A percentile compares a stretch with the other conserved stretches of the same genome.
Conservation (phyloP, 768 basidiomycete species). For the Boletales sp. region DNA sequence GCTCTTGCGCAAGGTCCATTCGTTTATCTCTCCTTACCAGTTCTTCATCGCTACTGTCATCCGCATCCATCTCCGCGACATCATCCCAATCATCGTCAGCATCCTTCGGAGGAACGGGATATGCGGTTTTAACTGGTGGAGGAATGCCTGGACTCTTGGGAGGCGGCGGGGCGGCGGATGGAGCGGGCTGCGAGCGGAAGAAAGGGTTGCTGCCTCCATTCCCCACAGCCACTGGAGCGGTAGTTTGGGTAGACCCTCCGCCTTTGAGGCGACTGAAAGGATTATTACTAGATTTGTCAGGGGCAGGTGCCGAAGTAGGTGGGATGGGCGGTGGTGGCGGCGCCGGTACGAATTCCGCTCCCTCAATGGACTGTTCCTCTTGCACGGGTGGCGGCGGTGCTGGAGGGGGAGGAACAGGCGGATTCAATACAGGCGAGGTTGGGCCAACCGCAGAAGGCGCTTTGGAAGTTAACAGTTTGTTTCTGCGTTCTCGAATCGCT, state of each 20-base stretch:
- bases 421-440: conserved; percentile 17
- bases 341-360: conserved; percentile 31
- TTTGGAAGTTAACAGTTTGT: conserved; percentile 38
- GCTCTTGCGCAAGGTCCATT: conserved; percentile 67
- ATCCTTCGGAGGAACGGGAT: conserved; percentile 57
- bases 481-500: conserved; percentile 32
- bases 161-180: conserved; percentile 36
- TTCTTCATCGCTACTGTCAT: conserved; percentile 80
- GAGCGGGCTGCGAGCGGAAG: conserved; percentile 48
- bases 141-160: conserved; percentile 37
- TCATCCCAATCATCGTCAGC: conserved; percentile 84
- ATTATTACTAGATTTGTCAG: conserved; percentile 63
- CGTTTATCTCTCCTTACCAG: conserved; percentile 59
- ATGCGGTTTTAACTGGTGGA: conserved; percentile 49
- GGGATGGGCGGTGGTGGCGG: conserved; percentile 25
- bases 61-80: conserved; percentile 67
- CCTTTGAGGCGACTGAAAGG: conserved; percentile 72
- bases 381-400: conserved; percentile 23
- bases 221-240: conserved; percentile 21
- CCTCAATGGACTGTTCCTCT: conserved; percentile 10
- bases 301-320: conserved; percentile 24
- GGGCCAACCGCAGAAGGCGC: conserved; percentile 28
- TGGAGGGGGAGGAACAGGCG: conserved; percentile 39
- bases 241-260: conserved; percentile 27
- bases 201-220: conserved; percentile 73